These are phyloP conservation scores for Yamadazyma trypodendri DNA, from an alignment of 1,139 yeast genomes.

Conservation along the genomic window DNA sequence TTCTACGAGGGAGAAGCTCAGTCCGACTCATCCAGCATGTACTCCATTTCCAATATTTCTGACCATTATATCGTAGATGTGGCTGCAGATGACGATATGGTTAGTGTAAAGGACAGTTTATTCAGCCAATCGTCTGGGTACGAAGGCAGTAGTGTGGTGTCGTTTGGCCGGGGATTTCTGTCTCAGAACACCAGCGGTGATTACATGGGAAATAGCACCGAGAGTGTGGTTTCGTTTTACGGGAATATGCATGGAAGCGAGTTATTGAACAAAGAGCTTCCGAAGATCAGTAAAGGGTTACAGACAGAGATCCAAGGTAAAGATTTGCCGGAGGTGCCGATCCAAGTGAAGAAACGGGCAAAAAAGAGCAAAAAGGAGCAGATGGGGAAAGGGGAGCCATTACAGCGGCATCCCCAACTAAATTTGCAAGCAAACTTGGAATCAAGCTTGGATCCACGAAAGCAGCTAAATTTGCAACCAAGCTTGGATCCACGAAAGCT, in stretches of 20 bases:
- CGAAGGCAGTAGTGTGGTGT: background rate
- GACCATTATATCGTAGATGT: constrained; percentile 11
- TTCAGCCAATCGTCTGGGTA: constrained; percentile 12
- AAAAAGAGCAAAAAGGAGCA: background rate
- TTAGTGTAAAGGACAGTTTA: constrained; percentile 16
- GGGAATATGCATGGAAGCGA: background rate
- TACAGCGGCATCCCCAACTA: too few relatives aligned
- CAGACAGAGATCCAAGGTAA: too few relatives aligned
- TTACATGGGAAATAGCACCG: background rate
- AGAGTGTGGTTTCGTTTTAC: constrained; percentile 3
- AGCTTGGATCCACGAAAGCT: too few relatives aligned
- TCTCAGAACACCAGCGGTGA: background rate
- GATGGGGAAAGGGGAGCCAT: background rate
- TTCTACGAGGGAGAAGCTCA: constrained; percentile 9
- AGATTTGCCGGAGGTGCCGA: too few relatives aligned
- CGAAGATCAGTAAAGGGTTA: too few relatives aligned
- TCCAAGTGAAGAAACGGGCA: constrained; percentile 1
- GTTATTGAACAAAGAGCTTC: constrained; percentile 11
- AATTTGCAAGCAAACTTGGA: too few relatives aligned
- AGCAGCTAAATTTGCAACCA: too few relatives aligned
- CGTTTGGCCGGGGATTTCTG: constrained; percentile 2
- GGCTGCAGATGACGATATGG: constrained; percentile 3
- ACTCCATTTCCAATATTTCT: constrained; percentile 10
- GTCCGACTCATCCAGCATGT: constrained; percentile 7
- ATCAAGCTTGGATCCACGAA: too few relatives aligned